Evolutionary conservation across 495 filamentous ascomycete species (phyloP).

Genomic region (Parachaetomium inaequale): DNA sequence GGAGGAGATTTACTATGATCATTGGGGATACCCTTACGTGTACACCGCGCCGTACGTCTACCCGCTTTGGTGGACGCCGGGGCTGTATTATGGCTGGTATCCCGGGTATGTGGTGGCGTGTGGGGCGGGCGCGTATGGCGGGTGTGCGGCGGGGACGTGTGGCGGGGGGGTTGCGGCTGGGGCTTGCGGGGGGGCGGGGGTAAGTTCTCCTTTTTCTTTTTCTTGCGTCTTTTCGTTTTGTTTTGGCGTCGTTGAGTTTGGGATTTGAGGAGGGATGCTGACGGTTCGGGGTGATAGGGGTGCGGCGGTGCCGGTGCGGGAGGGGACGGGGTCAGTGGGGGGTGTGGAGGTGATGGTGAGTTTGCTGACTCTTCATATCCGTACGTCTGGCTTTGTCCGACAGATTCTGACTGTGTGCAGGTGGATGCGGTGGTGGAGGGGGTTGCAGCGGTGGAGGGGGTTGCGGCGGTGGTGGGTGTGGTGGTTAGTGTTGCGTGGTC

Average conservation of each 20-base stretch:
- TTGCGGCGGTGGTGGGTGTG: slow-evolving; percentile 1
- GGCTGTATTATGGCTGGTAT: slow-evolving; percentile 34
- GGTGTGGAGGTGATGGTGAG: slow-evolving; percentile 9
- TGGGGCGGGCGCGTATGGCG: slow-evolving; percentile 24
- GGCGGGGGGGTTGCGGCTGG: slow-evolving; percentile 38
- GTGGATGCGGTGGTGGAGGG: neutral
- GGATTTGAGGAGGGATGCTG: neutral
- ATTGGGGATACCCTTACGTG: slow-evolving; percentile 52
- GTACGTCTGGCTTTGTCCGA: neutral
- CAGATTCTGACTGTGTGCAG: neutral
- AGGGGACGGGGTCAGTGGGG: slow-evolving; percentile 26
- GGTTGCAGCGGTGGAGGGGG: neutral
- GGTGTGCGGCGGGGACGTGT: slow-evolving; percentile 31
- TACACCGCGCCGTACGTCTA: slow-evolving; percentile 39
- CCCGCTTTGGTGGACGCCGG: slow-evolving; percentile 32
- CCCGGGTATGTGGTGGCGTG: slow-evolving; percentile 36
- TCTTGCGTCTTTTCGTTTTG: neutral
- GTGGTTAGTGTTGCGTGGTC: neutral
- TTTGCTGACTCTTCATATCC: neutral
- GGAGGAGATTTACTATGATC: slow-evolving; percentile 49
- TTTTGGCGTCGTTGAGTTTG: neutral
- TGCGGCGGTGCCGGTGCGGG: slow-evolving; percentile 49
- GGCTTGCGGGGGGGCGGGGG: slow-evolving; percentile 33
- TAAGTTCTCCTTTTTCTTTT: slow-evolving; percentile 15
- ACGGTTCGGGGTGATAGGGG: slow-evolving; percentile 31